Percentiles rank a stretch among this genome's conserved stretches.
These are phyloP conservation scores for Pezizomycotina sp. DNA, from an alignment of 2,329 filamentous ascomycete genomes.

Conservation along the genomic window DNA sequence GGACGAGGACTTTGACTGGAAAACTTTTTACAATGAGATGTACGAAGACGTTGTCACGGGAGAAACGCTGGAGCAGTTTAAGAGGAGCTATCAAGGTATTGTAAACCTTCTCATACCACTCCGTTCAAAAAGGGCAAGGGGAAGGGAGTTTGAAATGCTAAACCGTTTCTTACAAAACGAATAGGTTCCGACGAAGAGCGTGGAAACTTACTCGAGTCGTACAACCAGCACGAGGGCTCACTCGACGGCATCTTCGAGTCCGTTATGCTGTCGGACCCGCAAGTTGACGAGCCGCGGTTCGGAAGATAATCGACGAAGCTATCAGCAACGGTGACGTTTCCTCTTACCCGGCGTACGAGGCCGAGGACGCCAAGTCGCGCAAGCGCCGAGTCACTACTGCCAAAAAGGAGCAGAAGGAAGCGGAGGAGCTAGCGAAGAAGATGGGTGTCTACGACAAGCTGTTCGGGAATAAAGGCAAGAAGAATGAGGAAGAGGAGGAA, in stretches of 20 bases:
- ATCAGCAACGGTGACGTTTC: constrained; percentile 54
- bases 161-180: not conserved
- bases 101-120: not conserved
- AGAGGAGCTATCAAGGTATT: constrained; percentile 43
- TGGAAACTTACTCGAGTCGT: constrained; percentile 59
- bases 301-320: constrained; percentile 61
- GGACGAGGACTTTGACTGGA: constrained; percentile 73
- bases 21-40: constrained; percentile 72
- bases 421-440: constrained; percentile 58
- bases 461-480: constrained; percentile 33
- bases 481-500: constrained; percentile 15
- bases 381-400: constrained; percentile 44
- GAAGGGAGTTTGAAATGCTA: not conserved
- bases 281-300: constrained; percentile 76
- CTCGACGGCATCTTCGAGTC: constrained; percentile 62
- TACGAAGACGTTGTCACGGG: constrained; percentile 59
- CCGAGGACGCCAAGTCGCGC: constrained; percentile 52
- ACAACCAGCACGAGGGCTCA: constrained; percentile 53
- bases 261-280: constrained; percentile 72
- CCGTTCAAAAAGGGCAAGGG: not conserved
- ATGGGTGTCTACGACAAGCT: constrained; percentile 57
- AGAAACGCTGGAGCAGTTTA: constrained; percentile 59
- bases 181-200: constrained; percentile 75
- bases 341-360: constrained; percentile 49
- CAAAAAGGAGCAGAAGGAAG: constrained; percentile 51